Percentiles rank a stretch among this genome's conserved stretches.
Evolutionary conservation across 2,329 filamentous ascomycete genomes (phyloP).

Genomic region (Clarireedia homoeocarpa): DNA sequence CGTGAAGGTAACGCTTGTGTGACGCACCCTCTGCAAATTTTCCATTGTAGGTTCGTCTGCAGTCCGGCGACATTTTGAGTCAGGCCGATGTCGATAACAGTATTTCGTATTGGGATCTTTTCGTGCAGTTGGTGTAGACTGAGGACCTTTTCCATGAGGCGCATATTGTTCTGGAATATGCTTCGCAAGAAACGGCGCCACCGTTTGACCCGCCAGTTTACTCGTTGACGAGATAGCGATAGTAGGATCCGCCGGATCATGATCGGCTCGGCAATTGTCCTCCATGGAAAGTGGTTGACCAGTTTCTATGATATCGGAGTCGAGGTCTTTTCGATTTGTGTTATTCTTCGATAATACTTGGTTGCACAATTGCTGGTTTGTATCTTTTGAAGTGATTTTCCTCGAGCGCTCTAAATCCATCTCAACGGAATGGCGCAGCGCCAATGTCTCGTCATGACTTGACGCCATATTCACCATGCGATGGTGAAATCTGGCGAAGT

Average conservation of each 20-base stretch:
- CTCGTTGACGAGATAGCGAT: conserved; percentile 24
- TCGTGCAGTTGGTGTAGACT: conserved; percentile 32
- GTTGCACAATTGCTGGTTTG: conserved; percentile 9
- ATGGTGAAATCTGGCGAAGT: conserved; percentile 3
- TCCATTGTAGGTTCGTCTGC: conserved; percentile 97
- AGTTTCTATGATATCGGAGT: conserved; percentile 8
- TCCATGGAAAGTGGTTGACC: conserved; percentile 19
- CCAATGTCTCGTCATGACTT: conserved; percentile 16
- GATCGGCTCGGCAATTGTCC: conserved; percentile 21
- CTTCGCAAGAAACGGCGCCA: conserved; percentile 70
- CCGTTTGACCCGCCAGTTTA: conserved; percentile 25
- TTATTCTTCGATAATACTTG: conserved; percentile 12
- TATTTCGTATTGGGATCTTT: conserved; percentile 73
- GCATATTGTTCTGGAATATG: conserved; percentile 89
- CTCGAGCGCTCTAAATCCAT: conserved; percentile 13
- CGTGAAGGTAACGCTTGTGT: background rate
- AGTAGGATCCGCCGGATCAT: conserved; percentile 16
- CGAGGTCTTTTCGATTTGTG: conserved; percentile 6
- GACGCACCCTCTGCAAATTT: conserved; percentile 73
- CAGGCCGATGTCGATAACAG: conserved; percentile 91
- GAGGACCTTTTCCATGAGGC: conserved; percentile 51
- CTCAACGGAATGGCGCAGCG: conserved; percentile 24
- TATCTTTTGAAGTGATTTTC: conserved; percentile 9
- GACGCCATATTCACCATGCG: conserved; percentile 19
- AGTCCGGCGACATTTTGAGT: conserved; percentile 86